Percentiles rank a stretch among this genome's conserved stretches.
Evolutionary conservation across 768 basidiomycete species (phyloP).

Genomic region (Dendrothele bispora): DNA sequence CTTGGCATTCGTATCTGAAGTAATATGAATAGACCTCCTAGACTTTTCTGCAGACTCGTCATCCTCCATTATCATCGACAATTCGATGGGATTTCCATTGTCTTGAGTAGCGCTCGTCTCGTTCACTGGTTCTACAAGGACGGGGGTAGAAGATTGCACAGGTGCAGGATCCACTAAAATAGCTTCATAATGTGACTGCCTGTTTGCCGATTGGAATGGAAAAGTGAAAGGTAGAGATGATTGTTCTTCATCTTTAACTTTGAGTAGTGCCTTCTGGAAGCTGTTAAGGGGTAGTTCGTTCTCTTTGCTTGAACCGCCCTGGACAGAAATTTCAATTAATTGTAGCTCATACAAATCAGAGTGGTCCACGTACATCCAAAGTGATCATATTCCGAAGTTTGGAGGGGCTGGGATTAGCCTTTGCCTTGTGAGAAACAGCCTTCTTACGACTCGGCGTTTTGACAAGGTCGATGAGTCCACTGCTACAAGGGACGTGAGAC

Average conservation of each 20-base stretch:
- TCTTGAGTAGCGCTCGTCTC: background rate
- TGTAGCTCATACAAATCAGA: background rate
- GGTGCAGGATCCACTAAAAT: background rate
- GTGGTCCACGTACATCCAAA: slow-evolving; percentile 42
- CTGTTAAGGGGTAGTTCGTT: slow-evolving; percentile 41
- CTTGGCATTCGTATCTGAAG: background rate
- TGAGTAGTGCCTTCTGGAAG: slow-evolving; percentile 46
- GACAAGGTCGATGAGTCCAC: slow-evolving; percentile 75
- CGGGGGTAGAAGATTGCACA: background rate
- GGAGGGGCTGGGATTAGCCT: slow-evolving; percentile 32
- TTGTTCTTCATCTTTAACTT: slow-evolving; percentile 24
- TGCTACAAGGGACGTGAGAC: too few species aligned
- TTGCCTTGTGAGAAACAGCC: slow-evolving; percentile 49
- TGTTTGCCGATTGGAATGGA: background rate
- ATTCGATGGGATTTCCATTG: slow-evolving; percentile 25
- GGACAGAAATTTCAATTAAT: background rate
- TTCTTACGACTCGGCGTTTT: slow-evolving; percentile 83
- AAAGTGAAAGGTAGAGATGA: background rate
- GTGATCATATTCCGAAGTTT: slow-evolving; percentile 45
- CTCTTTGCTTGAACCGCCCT: slow-evolving; percentile 41
- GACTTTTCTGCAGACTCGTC: slow-evolving; percentile 54
- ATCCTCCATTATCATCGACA: slow-evolving; percentile 73
- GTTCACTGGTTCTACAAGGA: background rate
- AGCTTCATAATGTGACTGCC: background rate
- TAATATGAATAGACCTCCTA: background rate